Conservation (phyloP, 441 rosid genomes). For the Croton laevigatus region DNA sequence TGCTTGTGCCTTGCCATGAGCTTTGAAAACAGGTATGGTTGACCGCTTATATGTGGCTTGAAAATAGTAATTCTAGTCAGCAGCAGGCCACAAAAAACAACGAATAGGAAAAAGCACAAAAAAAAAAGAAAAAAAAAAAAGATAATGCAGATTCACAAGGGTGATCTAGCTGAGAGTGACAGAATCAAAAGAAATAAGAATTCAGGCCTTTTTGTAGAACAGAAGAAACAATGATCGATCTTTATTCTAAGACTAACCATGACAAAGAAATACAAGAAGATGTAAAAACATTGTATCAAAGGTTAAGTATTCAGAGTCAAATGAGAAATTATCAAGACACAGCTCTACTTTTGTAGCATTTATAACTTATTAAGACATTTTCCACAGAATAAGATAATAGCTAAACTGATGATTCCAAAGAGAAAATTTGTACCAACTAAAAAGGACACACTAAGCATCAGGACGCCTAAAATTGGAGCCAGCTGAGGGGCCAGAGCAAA, state of each 20-base stretch:
- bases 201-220: neutral
- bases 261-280: neutral
- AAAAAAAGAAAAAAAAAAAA: neutral
- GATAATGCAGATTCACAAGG: neutral
- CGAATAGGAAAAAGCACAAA: conserved; percentile 6
- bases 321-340: neutral
- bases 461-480: conserved; percentile 80
- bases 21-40: conserved; percentile 74
- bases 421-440: conserved; percentile 63
- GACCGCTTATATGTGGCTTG: conserved; percentile 85
- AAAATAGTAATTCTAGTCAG: conserved; percentile 30
- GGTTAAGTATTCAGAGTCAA: neutral
- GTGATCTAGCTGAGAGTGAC: conserved; percentile 9
- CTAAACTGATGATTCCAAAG: conserved; percentile 12
- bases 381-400: neutral
- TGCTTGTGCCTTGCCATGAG: conserved; percentile 87
- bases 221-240: neutral
- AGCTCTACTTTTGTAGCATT: conserved; percentile 1
- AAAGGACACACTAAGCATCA: conserved; percentile 71
- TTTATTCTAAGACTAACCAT: neutral
- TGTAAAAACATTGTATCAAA: neutral
- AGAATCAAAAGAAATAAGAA: conserved; percentile 8
- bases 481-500: conserved; percentile 80
- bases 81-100: conserved; percentile 24
- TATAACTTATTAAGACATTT: neutral